These are phyloP conservation scores for Annulohypoxylon bovei DNA, from an alignment of 495 filamentous ascomycete genomes.

Conservation along the genomic window DNA sequence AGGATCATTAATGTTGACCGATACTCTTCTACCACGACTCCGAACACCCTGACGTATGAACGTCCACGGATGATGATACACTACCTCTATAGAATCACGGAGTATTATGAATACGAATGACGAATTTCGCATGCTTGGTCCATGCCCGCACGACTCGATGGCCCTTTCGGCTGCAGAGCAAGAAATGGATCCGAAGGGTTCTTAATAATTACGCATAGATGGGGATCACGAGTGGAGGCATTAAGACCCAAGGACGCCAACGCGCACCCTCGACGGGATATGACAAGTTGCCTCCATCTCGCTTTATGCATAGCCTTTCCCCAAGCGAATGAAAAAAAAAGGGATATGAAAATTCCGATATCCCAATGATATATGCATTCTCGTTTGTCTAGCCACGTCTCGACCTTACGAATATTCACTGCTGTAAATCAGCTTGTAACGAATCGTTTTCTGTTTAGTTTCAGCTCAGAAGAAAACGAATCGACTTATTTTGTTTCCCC, in stretches of 20 bases:
- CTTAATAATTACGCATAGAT: constrained; percentile 28
- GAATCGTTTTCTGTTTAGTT: constrained; percentile 31
- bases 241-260: neutral
- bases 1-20: constrained; percentile 27
- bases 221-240: constrained; percentile 17
- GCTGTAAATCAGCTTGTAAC: constrained; percentile 31
- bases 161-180: constrained; percentile 9
- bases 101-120: constrained; percentile 49
- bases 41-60: constrained; percentile 22
- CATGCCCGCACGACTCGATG: constrained; percentile 25
- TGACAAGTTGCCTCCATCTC: constrained; percentile 23
- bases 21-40: constrained; percentile 28
- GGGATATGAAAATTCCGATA: constrained; percentile 1
- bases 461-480: constrained; percentile 24
- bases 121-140: constrained; percentile 31
- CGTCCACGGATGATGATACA: constrained; percentile 32
- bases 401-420: constrained; percentile 32
- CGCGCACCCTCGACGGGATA: constrained; percentile 5
- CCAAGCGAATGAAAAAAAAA: constrained; percentile 17
- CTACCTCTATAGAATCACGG: constrained; percentile 44
- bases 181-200: constrained; percentile 26
- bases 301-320: constrained; percentile 16
- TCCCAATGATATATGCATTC: constrained; percentile 41
- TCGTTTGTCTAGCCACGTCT: constrained; percentile 41
- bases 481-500: constrained; percentile 22